Conservation (phyloP, 805 yeast genomes). For the Wickerhamomyces sydowiorum region DNA sequence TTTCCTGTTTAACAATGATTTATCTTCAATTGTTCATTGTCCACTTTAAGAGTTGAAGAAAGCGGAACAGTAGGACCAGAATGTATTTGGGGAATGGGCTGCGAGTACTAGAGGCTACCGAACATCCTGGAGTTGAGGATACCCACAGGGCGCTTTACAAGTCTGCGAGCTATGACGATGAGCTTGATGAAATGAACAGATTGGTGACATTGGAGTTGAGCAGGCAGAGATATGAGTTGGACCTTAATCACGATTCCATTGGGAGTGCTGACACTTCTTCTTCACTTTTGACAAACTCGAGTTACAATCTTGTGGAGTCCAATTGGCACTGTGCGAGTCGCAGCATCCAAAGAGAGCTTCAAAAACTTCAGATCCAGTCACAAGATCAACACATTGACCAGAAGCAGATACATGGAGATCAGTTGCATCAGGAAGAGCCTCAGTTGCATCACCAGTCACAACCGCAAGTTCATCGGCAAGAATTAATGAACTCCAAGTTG, state of each 20-base stretch:
- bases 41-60: too few species aligned
- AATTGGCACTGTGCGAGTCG: not conserved
- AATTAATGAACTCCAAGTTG: too few species aligned
- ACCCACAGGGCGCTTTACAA: not conserved
- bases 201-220: not conserved
- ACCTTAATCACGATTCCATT: not conserved
- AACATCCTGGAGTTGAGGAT: not conserved
- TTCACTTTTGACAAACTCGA: not conserved
- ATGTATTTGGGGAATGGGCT: too few species aligned
- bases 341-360: not conserved
- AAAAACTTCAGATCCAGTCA: not conserved
- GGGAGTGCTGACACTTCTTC: not conserved
- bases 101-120: too few species aligned
- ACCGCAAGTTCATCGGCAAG: too few species aligned
- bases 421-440: not conserved
- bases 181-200: not conserved
- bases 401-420: not conserved
- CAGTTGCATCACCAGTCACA: not conserved
- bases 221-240: not conserved
- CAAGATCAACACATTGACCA: not conserved
- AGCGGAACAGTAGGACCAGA: too few species aligned
- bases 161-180: not conserved
- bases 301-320: not conserved
- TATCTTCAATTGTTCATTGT: too few species aligned
- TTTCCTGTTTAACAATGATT: too few species aligned